Conservation (phyloP, 73 alveolate genomes). For the Blepharisma stoltei region DNA sequence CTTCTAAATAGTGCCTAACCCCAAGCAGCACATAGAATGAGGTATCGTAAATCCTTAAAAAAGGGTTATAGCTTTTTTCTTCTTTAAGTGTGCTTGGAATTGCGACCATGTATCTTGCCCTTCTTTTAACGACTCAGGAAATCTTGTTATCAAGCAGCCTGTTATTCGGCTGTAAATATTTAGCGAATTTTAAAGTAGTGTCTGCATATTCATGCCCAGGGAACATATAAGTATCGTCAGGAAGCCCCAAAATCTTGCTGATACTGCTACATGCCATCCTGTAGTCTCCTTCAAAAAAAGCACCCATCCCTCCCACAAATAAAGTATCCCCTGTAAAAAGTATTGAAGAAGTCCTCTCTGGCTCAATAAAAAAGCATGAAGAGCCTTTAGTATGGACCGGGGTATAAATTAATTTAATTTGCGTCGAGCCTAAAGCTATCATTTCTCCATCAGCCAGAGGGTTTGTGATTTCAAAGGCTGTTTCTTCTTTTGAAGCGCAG, state of each 20-base stretch:
- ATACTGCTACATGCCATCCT: conserved; percentile 4
- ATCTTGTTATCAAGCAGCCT: not conserved
- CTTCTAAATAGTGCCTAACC: conserved; percentile 15
- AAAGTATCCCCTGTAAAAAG: conserved; percentile 26
- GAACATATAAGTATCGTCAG: conserved; percentile 26
- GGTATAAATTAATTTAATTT: not conserved
- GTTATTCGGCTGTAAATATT: not conserved
- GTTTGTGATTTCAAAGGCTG: not conserved
- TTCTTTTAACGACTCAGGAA: conserved; percentile 23
- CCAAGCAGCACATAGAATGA: conserved; percentile 6
- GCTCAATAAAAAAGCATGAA: conserved; percentile 11
- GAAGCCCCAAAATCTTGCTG: not conserved
- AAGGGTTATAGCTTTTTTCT: conserved; percentile 24
- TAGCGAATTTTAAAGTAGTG: conserved; percentile 10
- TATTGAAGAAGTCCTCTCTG: not conserved
- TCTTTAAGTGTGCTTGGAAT: conserved; percentile 15
- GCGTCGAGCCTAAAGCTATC: not conserved
- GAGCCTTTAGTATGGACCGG: conserved; percentile 26
- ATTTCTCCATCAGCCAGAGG: not conserved
- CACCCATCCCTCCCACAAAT: conserved; percentile 25
- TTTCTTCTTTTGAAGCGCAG: not conserved
- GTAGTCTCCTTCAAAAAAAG: conserved; percentile 27
- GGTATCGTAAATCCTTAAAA: conserved; percentile 26
- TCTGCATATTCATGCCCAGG: conserved; percentile 29
- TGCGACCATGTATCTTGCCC: conserved; percentile 13